A percentile compares a stretch with the other conserved stretches of the same genome.
Conservation (phyloP, 140 eudicot species). For the Senecio squalidus region DNA sequence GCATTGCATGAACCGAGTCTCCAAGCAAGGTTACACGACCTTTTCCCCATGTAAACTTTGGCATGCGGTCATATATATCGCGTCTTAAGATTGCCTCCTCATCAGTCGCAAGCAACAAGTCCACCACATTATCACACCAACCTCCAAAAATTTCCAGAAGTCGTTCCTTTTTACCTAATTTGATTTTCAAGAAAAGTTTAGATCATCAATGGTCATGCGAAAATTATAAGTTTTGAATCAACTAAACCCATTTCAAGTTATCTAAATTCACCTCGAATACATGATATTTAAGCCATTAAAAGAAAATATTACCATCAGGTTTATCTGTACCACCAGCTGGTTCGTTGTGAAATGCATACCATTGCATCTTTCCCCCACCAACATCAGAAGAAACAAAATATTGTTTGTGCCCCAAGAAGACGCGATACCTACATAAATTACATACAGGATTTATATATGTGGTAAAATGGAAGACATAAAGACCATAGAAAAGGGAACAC, state of each 20-base stretch:
- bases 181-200: background rate
- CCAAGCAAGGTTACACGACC: constrained; percentile 95
- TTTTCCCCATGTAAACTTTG: constrained; percentile 80
- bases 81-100: constrained; percentile 95
- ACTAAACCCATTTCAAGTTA: background rate
- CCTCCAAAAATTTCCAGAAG: constrained; percentile 73
- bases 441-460: background rate
- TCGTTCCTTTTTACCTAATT: constrained; percentile 72
- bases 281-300: background rate
- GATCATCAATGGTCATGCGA: background rate
- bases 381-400: constrained; percentile 98
- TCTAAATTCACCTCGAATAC: background rate
- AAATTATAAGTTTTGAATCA: background rate
- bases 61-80: constrained; percentile 83
- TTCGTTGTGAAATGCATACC: constrained; percentile 98
- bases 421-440: constrained; percentile 63
- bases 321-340: constrained; percentile 82
- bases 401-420: constrained; percentile 93
- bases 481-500: background rate
- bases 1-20: constrained; percentile 99
- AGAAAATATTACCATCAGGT: constrained; percentile 42
- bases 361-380: constrained; percentile 99
- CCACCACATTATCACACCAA: constrained; percentile 98
- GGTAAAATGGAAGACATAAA: background rate
- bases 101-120: constrained; percentile 65